Conservation (phyloP, 2,329 filamentous ascomycete genomes). For the Pseudopyricularia javanii region DNA sequence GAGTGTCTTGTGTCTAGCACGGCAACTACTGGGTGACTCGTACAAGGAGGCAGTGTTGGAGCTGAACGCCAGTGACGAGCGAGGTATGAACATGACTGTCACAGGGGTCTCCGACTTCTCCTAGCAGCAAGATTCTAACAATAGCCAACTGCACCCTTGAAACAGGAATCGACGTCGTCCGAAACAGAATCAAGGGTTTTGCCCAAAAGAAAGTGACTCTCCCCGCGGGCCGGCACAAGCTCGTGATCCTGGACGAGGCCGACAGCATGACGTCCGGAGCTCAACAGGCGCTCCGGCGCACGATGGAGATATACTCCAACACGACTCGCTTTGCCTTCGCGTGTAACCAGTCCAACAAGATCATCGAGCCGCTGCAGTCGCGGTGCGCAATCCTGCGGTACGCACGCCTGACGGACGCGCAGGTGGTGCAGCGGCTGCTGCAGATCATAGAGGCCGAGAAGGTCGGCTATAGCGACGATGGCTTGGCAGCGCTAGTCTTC, state of each 20-base stretch:
- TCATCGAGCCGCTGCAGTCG: conserved; percentile 97
- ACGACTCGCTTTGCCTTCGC: conserved; percentile 96
- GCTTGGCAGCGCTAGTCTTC: conserved; percentile 90
- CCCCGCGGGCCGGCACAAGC: conserved; percentile 79
- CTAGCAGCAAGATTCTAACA: neutral
- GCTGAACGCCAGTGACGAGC: conserved; percentile 90
- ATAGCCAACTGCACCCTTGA: neutral
- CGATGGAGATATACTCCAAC: conserved; percentile 97
- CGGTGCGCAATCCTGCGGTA: conserved; percentile 94
- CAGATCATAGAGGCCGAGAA: conserved; percentile 90
- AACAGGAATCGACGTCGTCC: conserved; percentile 84
- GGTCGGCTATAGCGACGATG: conserved; percentile 84
- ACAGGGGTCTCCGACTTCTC: neutral
- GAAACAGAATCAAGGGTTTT: conserved; percentile 95
- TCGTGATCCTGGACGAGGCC: conserved; percentile 95
- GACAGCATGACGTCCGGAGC: conserved; percentile 97
- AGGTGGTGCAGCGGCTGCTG: conserved; percentile 80
- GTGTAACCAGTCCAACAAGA: conserved; percentile 98
- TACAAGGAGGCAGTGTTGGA: conserved; percentile 98
- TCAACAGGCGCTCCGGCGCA: conserved; percentile 85
- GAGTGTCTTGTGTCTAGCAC: conserved; percentile 81
- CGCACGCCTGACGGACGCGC: conserved; percentile 78
- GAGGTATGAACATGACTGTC: conserved; percentile 44
- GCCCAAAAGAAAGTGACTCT: conserved; percentile 98
- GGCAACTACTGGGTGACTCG: conserved; percentile 78